phyloP scores from a whole-genome alignment of 78 protist genomes.

The Polysphondylium violaceum region DNA sequence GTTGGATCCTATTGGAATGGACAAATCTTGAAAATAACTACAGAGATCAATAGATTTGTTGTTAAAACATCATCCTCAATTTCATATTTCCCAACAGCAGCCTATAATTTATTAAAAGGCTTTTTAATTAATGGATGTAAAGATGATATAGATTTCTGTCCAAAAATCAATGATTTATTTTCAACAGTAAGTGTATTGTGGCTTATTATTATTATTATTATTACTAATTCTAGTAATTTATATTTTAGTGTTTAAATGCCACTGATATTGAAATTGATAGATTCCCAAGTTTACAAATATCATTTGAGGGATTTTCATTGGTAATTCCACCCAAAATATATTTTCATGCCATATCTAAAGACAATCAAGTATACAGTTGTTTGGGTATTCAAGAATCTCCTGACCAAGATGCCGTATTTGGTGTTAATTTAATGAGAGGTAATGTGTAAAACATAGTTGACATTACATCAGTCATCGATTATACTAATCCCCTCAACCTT shows the following conservation, averaged over 20 bases:
- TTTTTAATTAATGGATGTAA: constrained; percentile 11
- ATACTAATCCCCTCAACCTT: not conserved
- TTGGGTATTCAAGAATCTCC: constrained; percentile 59
- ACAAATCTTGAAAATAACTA: not conserved
- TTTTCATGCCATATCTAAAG: constrained; percentile 28
- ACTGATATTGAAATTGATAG: constrained; percentile 10
- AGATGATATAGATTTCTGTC: constrained; percentile 20
- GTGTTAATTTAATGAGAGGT: constrained; percentile 68
- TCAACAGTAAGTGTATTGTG: constrained; percentile 5
- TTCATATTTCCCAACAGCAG: constrained; percentile 33
- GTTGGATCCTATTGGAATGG: constrained; percentile 40
- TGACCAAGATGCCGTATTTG: not conserved
- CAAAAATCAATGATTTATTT: constrained; percentile 34
- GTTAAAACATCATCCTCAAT: constrained; percentile 44
- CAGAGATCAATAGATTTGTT: constrained; percentile 4
- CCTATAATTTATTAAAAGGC: constrained; percentile 5
- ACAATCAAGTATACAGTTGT: constrained; percentile 30
- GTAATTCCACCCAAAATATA: constrained; percentile 34
- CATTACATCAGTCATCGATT: not conserved
- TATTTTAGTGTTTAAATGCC: constrained; percentile 20
- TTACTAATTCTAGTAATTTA: not conserved
- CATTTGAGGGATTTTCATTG: constrained; percentile 23
- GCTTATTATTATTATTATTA: not conserved
- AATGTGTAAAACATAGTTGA: not conserved
- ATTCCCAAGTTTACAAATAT: constrained; percentile 33